Evolutionary conservation across 345 rosid genomes (phyloP), one percentile per base, ranked within the genome.

Genomic region (Populus pruinosa): DNA sequence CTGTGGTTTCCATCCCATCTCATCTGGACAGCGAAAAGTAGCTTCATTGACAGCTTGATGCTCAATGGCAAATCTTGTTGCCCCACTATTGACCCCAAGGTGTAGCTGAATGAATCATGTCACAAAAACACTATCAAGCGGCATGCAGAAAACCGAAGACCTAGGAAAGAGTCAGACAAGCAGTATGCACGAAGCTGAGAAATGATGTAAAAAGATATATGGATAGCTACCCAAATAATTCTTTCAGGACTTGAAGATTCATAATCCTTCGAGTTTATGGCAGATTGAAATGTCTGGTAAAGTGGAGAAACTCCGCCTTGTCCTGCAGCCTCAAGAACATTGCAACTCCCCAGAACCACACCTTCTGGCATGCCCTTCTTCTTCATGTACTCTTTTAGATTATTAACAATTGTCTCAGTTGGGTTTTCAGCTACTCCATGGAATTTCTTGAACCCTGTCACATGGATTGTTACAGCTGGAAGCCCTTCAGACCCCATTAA

Each of bases 1-100:
- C 99, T 95, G 98, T 77, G 99, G 98, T 81, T 95, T 93, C 99
- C 99, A 95, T 75, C 97, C 98, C 96, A 91, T 84, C 88, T 96
- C 97, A 87, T 96, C 99, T 0, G 99, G 97, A 73, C 97, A 96
- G 74, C 94, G 94, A 64, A 92, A 96, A 53, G 99, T 93, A 41
- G 98, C 99, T 88, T 96, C 99, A 83, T 96, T 96, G 39, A 92
- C 92, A 56, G 97, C 99, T 87, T 96, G 98, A 71, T 87, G 85
- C 86, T 96, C 99, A 63, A 96, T 83, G 25, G 96, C 98, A 20
- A 96, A 96, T 80, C 87, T 90, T 21, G 89, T 88, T 70, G 99
- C 99, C 18, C 97, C 97, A 70, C 99, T 96, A 78, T 93, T 96
- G 67, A 96, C 99, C 70, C 99, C 99, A 81, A 96, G 53, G 55